Evolutionary conservation across 2,329 filamentous ascomycete genomes (phyloP).

Genomic region (Fusarium subtropicale): DNA sequence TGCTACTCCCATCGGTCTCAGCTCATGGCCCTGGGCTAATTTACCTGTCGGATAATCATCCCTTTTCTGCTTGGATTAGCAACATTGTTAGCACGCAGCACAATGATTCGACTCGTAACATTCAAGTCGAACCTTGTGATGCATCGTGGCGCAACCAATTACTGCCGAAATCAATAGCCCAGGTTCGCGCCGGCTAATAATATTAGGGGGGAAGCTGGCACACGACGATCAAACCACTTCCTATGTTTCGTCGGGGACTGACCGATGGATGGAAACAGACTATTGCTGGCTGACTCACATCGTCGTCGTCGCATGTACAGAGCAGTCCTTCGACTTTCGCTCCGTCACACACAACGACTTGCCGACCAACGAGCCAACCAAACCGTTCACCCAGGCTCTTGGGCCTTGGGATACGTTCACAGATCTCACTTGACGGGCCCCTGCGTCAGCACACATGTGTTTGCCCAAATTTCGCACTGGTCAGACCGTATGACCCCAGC

Average conservation of each 20-base stretch:
- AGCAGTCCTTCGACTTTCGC: neutral
- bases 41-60: conserved; percentile 24
- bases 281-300: conserved; percentile 8
- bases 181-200: conserved; percentile 7
- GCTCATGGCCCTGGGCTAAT: conserved; percentile 14
- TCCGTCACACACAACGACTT: neutral
- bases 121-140: conserved; percentile 17
- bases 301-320: neutral
- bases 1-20: conserved; percentile 6
- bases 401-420: conserved; percentile 16
- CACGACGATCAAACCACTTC: conserved; percentile 26
- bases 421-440: conserved; percentile 22
- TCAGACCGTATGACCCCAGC: conserved; percentile 17
- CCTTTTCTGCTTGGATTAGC: conserved; percentile 26
- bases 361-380: conserved; percentile 13
- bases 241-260: conserved; percentile 6
- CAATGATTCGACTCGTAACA: conserved; percentile 4
- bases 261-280: conserved; percentile 1
- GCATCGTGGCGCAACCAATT: conserved; percentile 22
- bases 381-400: conserved; percentile 12
- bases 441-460: conserved; percentile 24
- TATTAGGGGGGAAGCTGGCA: conserved; percentile 17
- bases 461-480: conserved; percentile 9
- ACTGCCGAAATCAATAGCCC: conserved; percentile 1
- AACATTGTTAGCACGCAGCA: conserved; percentile 5